Evolutionary conservation across 495 filamentous ascomycete species (phyloP).

Genomic region (Opeltia flavorubescens): DNA sequence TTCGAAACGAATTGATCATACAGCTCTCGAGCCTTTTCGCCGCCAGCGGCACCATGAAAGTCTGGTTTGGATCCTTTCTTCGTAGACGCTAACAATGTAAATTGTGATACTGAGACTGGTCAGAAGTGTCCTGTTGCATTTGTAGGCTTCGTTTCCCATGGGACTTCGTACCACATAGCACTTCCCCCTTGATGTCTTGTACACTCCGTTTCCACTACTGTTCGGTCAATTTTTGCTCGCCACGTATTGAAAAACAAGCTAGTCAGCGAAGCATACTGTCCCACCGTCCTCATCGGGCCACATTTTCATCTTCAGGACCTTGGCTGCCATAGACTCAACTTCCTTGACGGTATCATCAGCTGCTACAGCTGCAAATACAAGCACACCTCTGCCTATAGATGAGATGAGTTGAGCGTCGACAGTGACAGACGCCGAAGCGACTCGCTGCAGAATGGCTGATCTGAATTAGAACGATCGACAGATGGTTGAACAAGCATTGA

Average conservation of each 20-base stretch:
- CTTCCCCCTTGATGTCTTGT: conserved; percentile 72
- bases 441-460: conserved; percentile 82
- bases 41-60: conserved; percentile 77
- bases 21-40: conserved; percentile 59
- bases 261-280: conserved; percentile 28
- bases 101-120: conserved; percentile 70
- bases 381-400: conserved; percentile 72
- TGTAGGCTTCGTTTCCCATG: background rate
- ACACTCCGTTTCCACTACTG: conserved; percentile 76
- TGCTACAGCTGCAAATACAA: conserved; percentile 84
- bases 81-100: conserved; percentile 80
- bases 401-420: conserved; percentile 88
- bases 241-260: background rate
- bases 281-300: conserved; percentile 62
- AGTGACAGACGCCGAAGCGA: conserved; percentile 93
- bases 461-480: conserved; percentile 4
- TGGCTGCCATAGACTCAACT: conserved; percentile 65
- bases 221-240: background rate
- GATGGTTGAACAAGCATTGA: conserved; percentile 11
- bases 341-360: conserved; percentile 86
- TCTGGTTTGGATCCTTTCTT: conserved; percentile 93
- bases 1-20: conserved; percentile 74
- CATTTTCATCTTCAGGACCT: conserved; percentile 76
- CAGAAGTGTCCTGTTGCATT: conserved; percentile 3
- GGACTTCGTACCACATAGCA: conserved; percentile 63